phyloP scores from a whole-genome alignment of 768 basidiomycete genomes.

The Lyophyllum semitale region DNA sequence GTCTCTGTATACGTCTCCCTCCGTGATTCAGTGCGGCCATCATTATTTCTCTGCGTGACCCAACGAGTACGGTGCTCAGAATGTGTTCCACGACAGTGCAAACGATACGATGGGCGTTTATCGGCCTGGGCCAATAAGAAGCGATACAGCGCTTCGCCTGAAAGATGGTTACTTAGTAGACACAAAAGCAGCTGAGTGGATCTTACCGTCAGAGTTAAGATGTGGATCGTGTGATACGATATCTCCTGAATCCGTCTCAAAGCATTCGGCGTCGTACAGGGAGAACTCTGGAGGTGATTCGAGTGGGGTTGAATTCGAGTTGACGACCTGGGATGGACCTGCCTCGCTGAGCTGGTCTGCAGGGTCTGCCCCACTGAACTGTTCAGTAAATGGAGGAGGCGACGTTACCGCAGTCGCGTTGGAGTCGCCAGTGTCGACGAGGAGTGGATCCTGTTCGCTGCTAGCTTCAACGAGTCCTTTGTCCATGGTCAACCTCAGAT shows the following conservation, averaged over 20 bases:
- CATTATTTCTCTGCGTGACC: constrained; percentile 30
- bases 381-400: constrained; percentile 12
- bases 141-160: constrained; percentile 70
- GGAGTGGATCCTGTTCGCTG: background rate
- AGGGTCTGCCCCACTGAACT: too few species aligned
- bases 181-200: constrained; percentile 12
- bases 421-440: background rate
- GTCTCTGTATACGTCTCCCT: constrained; percentile 52
- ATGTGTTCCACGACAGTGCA: constrained; percentile 55
- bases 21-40: constrained; percentile 29
- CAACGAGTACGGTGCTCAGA: constrained; percentile 45
- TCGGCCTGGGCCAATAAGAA: constrained; percentile 60
- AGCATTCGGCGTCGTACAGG: constrained; percentile 65
- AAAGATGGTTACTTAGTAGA: constrained; percentile 3
- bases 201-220: constrained; percentile 62
- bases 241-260: constrained; percentile 45
- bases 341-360: background rate
- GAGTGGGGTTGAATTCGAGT: background rate
- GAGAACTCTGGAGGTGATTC: constrained; percentile 59
- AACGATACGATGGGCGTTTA: constrained; percentile 39
- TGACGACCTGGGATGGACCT: background rate
- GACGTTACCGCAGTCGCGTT: too few species aligned
- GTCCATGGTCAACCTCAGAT: constrained; percentile 5
- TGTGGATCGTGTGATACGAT: constrained; percentile 73
- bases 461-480: constrained; percentile 4